Base-by-base conservation (phyloP, 345 rosid genomes). In the Hibiscus tridactylites region DNA sequence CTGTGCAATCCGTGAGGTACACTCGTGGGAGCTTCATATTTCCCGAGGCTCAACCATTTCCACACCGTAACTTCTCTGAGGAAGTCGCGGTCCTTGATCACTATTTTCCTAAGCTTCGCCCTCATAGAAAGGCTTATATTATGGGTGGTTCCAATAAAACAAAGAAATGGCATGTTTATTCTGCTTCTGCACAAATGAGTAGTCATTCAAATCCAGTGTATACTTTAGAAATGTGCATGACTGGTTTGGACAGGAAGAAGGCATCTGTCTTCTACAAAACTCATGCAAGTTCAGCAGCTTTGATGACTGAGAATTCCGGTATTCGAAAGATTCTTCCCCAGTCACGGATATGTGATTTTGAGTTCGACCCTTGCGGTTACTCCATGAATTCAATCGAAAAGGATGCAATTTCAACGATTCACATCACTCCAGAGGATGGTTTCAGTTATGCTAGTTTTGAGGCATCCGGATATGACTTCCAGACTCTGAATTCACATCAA, bases 371-470 rank as follows among this genome's bases (percentile, higher is more conserved):
- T 1, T 95, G 99, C 56, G 99, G 99, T 54, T 95, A 95, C 85
- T 95, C 99, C 4, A 95, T 95, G 99, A 95, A 95, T 79, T 77
- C 92, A 3, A 79, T 95, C n/a, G 97, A 95, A 81, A 83, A 84
- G 35, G 85, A 72, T 74, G 93, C 96, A 0, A 79, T 90, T 47
- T 95, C 99, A 19, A 95, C 99, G 0, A 89, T 95, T 63, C 99
- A 95, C 69, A 85, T 95, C 28, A 95, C 97, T 2, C 97, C 97
- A 8, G 99, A 92, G 69, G 99, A 88, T 19, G 97, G 97, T 65
- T 95, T 91, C 75, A 95, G 99, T 75, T 95, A 95, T 68, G 97
- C 99, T 0, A 95, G 99, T 76, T 95, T 95, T 2, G 97, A 95
- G 81, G 83, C 93, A 3, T 83, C 79, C 50, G 97, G 99, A n/a